A percentile compares a stretch with the other conserved stretches of the same genome.
Conservation (phyloP, 1,284 basidiomycete species). For the Ganoderma sp. region DNA sequence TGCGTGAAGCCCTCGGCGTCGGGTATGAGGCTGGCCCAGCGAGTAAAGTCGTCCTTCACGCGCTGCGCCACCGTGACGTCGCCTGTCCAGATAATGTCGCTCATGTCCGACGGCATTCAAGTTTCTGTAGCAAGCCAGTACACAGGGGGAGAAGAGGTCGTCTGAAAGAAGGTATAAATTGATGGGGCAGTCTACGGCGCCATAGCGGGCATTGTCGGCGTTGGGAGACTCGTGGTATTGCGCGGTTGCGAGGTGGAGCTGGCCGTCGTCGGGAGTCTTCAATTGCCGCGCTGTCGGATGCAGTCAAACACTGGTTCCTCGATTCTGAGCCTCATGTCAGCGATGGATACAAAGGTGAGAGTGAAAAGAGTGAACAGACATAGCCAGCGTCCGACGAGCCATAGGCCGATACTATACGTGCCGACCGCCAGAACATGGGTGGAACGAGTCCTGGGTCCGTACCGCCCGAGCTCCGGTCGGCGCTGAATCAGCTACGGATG, state of each 20-base stretch:
- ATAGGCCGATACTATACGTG: no score
- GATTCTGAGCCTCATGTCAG: no score
- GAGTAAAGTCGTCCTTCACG: neutral
- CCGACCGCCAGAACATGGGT: no score
- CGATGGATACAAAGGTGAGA: no score
- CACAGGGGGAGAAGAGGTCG: neutral
- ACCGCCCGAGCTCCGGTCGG: no score
- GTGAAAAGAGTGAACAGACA: no score
- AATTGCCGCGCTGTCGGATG: neutral
- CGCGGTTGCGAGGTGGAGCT: neutral
- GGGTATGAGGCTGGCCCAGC: neutral
- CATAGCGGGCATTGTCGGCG: neutral
- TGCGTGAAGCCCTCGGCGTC: slow-evolving; percentile 5
- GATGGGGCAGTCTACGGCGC: neutral
- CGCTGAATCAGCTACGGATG: no score
- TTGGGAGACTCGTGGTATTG: neutral
- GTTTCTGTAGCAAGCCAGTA: no score
- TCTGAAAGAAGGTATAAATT: neutral
- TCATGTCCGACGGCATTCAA: slow-evolving; percentile 6
- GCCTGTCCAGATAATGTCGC: slow-evolving; percentile 5
- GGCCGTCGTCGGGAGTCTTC: neutral
- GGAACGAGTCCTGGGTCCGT: no score
- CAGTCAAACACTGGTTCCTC: neutral
- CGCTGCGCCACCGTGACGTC: neutral
- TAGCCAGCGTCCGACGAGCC: no score